phyloP scores from a whole-genome alignment of 2,329 filamentous ascomycete species.

The Aspergillus spinulosporus region DNA sequence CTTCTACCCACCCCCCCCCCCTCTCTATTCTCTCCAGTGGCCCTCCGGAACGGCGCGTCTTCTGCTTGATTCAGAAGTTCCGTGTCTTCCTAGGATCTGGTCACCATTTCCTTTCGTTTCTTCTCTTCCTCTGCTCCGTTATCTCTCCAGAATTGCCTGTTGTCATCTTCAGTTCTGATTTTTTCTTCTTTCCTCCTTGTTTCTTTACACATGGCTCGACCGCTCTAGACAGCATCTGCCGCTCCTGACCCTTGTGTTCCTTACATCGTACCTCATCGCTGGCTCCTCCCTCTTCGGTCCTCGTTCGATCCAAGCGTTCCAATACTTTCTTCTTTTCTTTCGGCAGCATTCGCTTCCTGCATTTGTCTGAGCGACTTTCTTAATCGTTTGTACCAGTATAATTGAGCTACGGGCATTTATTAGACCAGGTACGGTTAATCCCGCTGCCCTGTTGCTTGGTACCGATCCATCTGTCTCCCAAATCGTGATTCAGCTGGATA shows the following conservation, averaged over 20 bases:
- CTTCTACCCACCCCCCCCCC: constrained; percentile 17
- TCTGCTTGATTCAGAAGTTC: constrained; percentile 31
- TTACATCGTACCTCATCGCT: constrained; percentile 30
- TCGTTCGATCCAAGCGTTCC: constrained; percentile 31
- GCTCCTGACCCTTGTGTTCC: constrained; percentile 30
- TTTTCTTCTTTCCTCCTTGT: constrained; percentile 14
- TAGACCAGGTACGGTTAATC: constrained; percentile 33
- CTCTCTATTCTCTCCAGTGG: constrained; percentile 9
- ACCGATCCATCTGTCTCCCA: constrained; percentile 12
- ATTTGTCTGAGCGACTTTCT: constrained; percentile 25
- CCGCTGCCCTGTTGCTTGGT: background rate
- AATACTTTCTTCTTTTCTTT: constrained; percentile 25
- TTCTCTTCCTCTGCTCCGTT: constrained; percentile 15
- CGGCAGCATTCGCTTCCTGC: constrained; percentile 27
- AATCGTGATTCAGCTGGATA: constrained; percentile 7
- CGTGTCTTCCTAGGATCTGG: constrained; percentile 33
- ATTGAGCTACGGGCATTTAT: constrained; percentile 29
- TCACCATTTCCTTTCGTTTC: constrained; percentile 21
- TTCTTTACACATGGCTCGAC: constrained; percentile 36
- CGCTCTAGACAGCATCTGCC: constrained; percentile 29
- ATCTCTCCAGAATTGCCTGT: constrained; percentile 13
- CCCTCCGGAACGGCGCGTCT: constrained; percentile 29
- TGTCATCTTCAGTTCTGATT: constrained; percentile 13
- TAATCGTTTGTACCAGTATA: constrained; percentile 37
- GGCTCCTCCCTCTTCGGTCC: constrained; percentile 27